Evolutionary conservation across 192 early-diverging fungal species (phyloP), one percentile per base, ranked within the genome.

Genomic region (Dispira parvispora): DNA sequence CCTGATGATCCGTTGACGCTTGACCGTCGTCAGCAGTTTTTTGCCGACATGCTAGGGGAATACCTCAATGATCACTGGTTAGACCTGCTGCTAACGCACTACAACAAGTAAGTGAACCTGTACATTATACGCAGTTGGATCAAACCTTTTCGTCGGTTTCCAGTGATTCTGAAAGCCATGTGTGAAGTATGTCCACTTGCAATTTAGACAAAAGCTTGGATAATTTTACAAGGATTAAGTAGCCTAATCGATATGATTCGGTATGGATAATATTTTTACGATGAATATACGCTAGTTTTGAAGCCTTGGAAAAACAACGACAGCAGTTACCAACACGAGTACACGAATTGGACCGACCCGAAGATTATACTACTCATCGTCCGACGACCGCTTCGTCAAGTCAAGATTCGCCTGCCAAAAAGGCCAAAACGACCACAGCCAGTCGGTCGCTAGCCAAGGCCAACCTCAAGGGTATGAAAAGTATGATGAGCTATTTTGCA

Each of bases 391-490:
- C 23, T 18, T 57, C 55, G 8, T 3, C n/a, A 38, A 38, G 16
- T 12, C 28, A 26, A 8, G 26, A 25, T 38, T 38, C 27, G 27
- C 55, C 55, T 18, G 55, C 55, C 28, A 57, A 57, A 38, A 57
- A 57, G 38, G 10, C 55, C 9, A 57, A 57, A 18, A 20, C 26
- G 21, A 28, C 55, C 26, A 18, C 27, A 18, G 55, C 55, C 9
- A 27, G 14, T 25, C 55, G 55, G 9, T 25, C 55, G 27, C 55
- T 57, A 11, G 55, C 55, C 55, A 57, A 57, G 55, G 55, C 55
- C 28, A 57, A 57, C 26, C 26, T 27, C 55, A 57, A 57, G 55
- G 55, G 55, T 38, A 57, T 57, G 55, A 57, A 57, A 38, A 26
- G 21, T 16, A 57, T 57, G 55, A 25, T 57, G 55, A 32, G 55